Percentiles rank a stretch among this genome's conserved stretches.
Evolutionary conservation across 257 asterid genomes (phyloP).

Genomic region (Solanum neorickii): DNA sequence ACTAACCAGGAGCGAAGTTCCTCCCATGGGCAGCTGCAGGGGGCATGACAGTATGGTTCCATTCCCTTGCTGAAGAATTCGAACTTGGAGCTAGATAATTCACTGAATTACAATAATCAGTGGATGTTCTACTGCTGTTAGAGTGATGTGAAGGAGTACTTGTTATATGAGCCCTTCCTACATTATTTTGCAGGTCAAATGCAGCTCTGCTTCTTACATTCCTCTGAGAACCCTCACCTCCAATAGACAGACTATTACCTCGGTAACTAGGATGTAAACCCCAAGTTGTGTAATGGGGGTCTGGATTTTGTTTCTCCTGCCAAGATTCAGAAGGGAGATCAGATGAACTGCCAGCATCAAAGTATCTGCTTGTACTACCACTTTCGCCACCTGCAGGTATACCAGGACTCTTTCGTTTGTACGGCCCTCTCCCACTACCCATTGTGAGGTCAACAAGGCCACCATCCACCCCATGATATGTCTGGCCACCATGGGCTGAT

Average conservation of each 20-base stretch:
- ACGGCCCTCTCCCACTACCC: slow-evolving; percentile 44
- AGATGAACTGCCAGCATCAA: slow-evolving; percentile 68
- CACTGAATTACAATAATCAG: slow-evolving; percentile 27
- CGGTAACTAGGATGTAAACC: slow-evolving; percentile 38
- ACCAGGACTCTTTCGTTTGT: slow-evolving; percentile 64
- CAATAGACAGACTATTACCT: slow-evolving; percentile 38
- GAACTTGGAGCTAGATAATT: slow-evolving; percentile 40
- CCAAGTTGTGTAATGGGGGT: slow-evolving; percentile 35
- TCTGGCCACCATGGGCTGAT: slow-evolving; percentile 38
- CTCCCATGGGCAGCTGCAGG: slow-evolving; percentile 33
- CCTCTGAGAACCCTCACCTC: slow-evolving; percentile 47
- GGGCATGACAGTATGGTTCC: slow-evolving; percentile 27
- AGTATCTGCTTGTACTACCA: slow-evolving; percentile 53
- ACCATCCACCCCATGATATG: slow-evolving; percentile 33
- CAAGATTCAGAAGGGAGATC: slow-evolving; percentile 33
- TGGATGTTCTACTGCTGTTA: slow-evolving; percentile 10
- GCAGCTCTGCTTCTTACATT: slow-evolving; percentile 65
- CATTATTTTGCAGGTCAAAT: slow-evolving; percentile 30
- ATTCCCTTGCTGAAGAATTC: slow-evolving; percentile 35
- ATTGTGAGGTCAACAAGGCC: slow-evolving; percentile 33
- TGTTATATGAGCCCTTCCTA: slow-evolving; percentile 30
- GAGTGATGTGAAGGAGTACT: slow-evolving; percentile 22
- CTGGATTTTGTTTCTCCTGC: slow-evolving; percentile 47
- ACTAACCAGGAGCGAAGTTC: slow-evolving; percentile 42
- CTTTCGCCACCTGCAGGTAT: slow-evolving; percentile 41